Evolutionary conservation across 441 rosid genomes (phyloP).

Genomic region (Arabidopsis lyrata): DNA sequence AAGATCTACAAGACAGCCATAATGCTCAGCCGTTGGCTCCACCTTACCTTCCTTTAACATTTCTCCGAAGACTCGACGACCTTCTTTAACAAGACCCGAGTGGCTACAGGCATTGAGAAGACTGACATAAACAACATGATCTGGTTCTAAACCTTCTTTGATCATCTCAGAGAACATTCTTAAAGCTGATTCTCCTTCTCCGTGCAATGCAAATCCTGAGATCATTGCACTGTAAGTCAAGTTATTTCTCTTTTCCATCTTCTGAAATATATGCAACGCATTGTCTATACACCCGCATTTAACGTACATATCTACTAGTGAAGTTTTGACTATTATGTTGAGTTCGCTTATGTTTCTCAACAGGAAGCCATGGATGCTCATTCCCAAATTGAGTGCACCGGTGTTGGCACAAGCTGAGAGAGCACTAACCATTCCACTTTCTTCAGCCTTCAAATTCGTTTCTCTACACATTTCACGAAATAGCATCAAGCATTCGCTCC

Average conservation of each 20-base stretch:
- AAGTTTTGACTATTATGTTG: conserved; percentile 62
- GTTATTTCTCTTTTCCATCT: conserved; percentile 50
- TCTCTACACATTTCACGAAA: conserved; percentile 40
- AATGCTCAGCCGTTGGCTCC: conserved; percentile 61
- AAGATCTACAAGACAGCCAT: conserved; percentile 71
- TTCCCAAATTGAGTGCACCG: conserved; percentile 58
- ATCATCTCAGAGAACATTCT: conserved; percentile 59
- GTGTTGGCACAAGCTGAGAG: conserved; percentile 67
- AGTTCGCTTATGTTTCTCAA: conserved; percentile 58
- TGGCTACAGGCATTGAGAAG: conserved; percentile 71
- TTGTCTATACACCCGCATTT: conserved; percentile 63
- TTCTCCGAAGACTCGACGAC: conserved; percentile 51
- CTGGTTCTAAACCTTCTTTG: conserved; percentile 56
- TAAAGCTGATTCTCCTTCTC: conserved; percentile 62
- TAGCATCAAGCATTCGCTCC: conserved; percentile 45
- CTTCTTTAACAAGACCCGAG: conserved; percentile 61
- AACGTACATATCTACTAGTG: conserved; percentile 68
- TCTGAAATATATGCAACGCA: conserved; percentile 51
- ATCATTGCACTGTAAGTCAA: conserved; percentile 62
- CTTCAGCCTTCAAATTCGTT: conserved; percentile 52
- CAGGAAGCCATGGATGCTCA: conserved; percentile 53
- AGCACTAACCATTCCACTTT: conserved; percentile 58
- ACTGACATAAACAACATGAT: conserved; percentile 63
- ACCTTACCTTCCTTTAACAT: conserved; percentile 50
- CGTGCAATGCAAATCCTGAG: conserved; percentile 70